Base-by-base conservation (phyloP, 169 alveolate species). In the Plasmodium gonderi region DNA sequence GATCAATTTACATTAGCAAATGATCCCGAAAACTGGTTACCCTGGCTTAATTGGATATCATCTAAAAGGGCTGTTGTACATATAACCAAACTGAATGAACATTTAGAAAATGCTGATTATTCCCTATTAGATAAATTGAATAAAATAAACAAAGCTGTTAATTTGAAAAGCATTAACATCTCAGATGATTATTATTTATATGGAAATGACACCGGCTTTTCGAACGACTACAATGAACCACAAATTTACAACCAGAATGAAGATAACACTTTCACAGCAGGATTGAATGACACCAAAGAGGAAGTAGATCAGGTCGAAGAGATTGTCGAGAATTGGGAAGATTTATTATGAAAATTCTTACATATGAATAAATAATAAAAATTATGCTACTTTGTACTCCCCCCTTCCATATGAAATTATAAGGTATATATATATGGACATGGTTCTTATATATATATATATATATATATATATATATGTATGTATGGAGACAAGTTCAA, bases 1-100 rank as follows among this genome's bases (percentile, higher is more conserved):
- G 97, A 97, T 87, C 94, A 79, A 54, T 94, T 77, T 64, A 95
- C 97, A 9, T 76, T 95, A 38, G 94, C 96, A 51, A 95, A 94
- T 78, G 97, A 95, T 45, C 44, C 67, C 6, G 96, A 82, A 20
- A 91, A 95, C 76, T 95, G 97, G 97, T 26, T 93, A 79, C 96
- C 95, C 2, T 95, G 89, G 93, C 82, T 95, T n/a, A 94, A 95
- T 33, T 95, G 96, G 96, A 91, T 93, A 20, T 90, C 93, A 68
- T 90, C 96, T 47, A 83, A 95, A 79, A 91, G 80, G 75, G 94
- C 95, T 6, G 91, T 94, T 40, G 92, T 95, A 0, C 97, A 95
- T 47, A 80, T 95, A 29, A 94, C 97, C 6, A 91, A 95, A 81
- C 79, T 95, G 75, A 94, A 94, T 69, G 91, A 45, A 36, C 94